Percentiles rank a stretch among this genome's conserved stretches.
Evolutionary conservation across 1,139 yeast genomes (phyloP).

Genomic region (Yamadazyma sp.): DNA sequence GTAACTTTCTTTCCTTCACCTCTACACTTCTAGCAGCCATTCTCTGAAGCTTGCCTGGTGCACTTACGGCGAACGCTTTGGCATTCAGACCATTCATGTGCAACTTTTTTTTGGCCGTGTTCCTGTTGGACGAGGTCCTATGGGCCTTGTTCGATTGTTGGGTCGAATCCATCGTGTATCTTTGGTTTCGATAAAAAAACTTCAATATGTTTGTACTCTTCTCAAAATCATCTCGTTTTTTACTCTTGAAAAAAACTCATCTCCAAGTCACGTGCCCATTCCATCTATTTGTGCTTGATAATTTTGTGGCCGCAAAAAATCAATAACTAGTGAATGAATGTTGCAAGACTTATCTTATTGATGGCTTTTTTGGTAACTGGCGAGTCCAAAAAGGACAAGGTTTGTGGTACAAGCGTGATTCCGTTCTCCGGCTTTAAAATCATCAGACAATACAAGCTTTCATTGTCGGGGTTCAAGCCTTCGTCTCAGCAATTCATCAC

Average conservation of each 20-base stretch:
- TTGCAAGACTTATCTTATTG: neutral
- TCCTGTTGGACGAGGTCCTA: conserved; percentile 52
- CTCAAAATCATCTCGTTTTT: neutral
- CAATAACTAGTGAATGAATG: neutral
- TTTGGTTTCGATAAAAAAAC: neutral
- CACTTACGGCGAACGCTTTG: conserved; percentile 91
- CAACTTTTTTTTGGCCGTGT: conserved; percentile 78
- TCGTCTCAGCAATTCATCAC: conserved; percentile 48
- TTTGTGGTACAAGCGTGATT: conserved; percentile 17
- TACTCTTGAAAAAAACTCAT: conserved; percentile 8
- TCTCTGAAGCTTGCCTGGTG: conserved; percentile 85
- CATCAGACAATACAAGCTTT: conserved; percentile 49
- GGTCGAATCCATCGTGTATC: conserved; percentile 21
- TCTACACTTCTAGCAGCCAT: conserved; percentile 86
- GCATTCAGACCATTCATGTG: conserved; percentile 92
- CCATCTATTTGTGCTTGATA: too few relatives aligned
- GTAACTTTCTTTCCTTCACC: conserved; percentile 79
- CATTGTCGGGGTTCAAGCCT: conserved; percentile 37
- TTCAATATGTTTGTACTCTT: conserved; percentile 1
- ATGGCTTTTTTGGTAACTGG: neutral
- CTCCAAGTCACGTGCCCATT: neutral
- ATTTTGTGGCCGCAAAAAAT: conserved; percentile 2
- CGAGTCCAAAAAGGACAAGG: conserved; percentile 1
- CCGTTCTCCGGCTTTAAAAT: conserved; percentile 64
- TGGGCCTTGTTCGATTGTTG: conserved; percentile 62